These are phyloP conservation scores for Opeltia flavorubescens DNA, from an alignment of 495 filamentous ascomycete species.

Conservation along the genomic window DNA sequence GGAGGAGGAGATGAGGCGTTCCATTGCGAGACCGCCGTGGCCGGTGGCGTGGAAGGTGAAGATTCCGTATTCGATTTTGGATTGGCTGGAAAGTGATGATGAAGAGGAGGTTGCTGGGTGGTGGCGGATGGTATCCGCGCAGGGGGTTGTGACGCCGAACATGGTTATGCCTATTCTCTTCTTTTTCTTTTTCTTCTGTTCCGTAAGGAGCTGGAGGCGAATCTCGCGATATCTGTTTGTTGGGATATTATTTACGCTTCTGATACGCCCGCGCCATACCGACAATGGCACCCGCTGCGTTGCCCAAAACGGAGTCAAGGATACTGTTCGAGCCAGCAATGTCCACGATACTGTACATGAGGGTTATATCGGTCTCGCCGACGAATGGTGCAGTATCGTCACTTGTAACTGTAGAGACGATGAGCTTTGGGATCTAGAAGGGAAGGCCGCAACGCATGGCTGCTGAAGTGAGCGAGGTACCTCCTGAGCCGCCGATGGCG, in stretches of 20 bases:
- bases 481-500: constrained; percentile 41
- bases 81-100: too few relatives aligned
- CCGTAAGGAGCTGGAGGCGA: too few relatives aligned
- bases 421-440: constrained; percentile 52
- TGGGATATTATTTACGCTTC: constrained; percentile 1
- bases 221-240: not conserved
- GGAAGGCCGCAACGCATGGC: constrained; percentile 46
- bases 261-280: constrained; percentile 39
- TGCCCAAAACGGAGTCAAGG: constrained; percentile 38
- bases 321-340: constrained; percentile 49
- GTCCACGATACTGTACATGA: constrained; percentile 59
- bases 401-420: constrained; percentile 53
- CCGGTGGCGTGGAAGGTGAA: constrained; percentile 60
- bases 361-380: constrained; percentile 50
- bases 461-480: constrained; percentile 38
- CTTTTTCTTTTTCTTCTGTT: constrained; percentile 20
- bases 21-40: constrained; percentile 51
- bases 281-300: constrained; percentile 43
- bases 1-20: constrained; percentile 39
- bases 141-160: constrained; percentile 62
- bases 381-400: constrained; percentile 44
- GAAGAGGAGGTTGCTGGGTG: constrained; percentile 27
- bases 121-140: constrained; percentile 33
- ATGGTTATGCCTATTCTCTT: constrained; percentile 48
- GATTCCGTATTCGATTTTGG: constrained; percentile 32